Conservation (phyloP, 2,329 filamentous ascomycete species). For the Celoporthe dispersa region DNA sequence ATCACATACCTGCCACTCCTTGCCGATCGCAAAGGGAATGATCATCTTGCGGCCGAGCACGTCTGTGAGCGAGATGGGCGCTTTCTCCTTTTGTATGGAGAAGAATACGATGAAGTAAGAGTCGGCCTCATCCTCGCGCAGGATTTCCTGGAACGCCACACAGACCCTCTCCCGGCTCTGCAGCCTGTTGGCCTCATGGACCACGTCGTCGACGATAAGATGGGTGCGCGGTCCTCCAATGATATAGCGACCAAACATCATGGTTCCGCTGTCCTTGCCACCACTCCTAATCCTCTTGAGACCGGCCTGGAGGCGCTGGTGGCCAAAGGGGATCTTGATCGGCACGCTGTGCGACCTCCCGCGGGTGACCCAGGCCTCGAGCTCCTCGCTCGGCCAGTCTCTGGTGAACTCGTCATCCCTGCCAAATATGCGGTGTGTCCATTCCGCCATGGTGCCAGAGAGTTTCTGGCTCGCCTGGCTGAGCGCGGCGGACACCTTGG, state of each 20-base stretch:
- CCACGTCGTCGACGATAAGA: neutral
- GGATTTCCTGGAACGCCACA: constrained; percentile 15
- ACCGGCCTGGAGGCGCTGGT: constrained; percentile 22
- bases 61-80: constrained; percentile 19
- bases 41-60: constrained; percentile 13
- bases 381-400: constrained; percentile 24
- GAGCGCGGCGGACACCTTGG: neutral
- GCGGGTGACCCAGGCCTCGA: constrained; percentile 22
- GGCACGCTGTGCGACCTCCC: neutral
- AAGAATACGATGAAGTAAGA: constrained; percentile 20
- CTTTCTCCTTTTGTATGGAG: constrained; percentile 19
- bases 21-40: constrained; percentile 18
- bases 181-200: constrained; percentile 17
- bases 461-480: neutral
- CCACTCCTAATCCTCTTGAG: constrained; percentile 9
- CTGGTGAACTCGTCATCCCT: constrained; percentile 18
- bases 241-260: constrained; percentile 17
- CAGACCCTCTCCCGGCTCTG: constrained; percentile 21
- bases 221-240: neutral
- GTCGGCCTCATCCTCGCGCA: neutral
- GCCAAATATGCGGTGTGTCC: constrained; percentile 19
- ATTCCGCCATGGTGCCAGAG: constrained; percentile 10
- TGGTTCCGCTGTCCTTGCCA: no score
- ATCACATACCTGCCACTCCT: constrained; percentile 15
- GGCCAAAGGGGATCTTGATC: constrained; percentile 22